Conservation (phyloP, 768 basidiomycete species). For the Favolaschia claudopus region DNA sequence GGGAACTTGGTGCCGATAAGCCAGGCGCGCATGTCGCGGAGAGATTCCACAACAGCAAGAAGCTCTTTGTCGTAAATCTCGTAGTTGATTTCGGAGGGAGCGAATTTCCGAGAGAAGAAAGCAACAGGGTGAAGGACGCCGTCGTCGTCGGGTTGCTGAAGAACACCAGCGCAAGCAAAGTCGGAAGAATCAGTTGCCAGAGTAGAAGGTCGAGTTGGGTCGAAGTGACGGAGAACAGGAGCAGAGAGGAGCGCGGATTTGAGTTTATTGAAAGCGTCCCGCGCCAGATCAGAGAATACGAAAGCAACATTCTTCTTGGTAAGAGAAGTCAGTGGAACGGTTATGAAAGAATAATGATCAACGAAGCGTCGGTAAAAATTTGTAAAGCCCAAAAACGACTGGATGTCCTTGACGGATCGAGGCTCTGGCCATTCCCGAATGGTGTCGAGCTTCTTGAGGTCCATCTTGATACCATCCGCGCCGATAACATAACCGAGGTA, state of each 20-base stretch:
- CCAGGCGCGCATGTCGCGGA: slow-evolving; percentile 42
- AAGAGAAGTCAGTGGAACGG: slow-evolving; percentile 38
- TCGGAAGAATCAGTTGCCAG: slow-evolving; percentile 42
- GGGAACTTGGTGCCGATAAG: slow-evolving; percentile 35
- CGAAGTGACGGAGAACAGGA: slow-evolving; percentile 40
- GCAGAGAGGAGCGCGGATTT: slow-evolving; percentile 28
- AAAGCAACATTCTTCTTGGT: slow-evolving; percentile 31
- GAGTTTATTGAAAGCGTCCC: slow-evolving; percentile 33
- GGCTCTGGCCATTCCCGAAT: slow-evolving; percentile 47
- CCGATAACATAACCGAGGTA: slow-evolving; percentile 51
- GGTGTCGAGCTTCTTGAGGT: slow-evolving; percentile 45
- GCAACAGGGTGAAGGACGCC: neutral
- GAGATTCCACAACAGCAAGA: no score
- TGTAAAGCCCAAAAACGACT: slow-evolving; percentile 45
- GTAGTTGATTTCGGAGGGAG: no score
- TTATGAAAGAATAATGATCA: slow-evolving; percentile 37
- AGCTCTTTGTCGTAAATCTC: no score
- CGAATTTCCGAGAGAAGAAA: no score
- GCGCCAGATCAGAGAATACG: slow-evolving; percentile 21
- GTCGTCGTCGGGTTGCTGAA: neutral
- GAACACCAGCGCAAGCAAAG: slow-evolving; percentile 35
- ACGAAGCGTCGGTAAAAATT: slow-evolving; percentile 51
- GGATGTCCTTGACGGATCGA: slow-evolving; percentile 38
- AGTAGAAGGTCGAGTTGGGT: slow-evolving; percentile 35
- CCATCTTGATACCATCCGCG: slow-evolving; percentile 43